These are phyloP conservation scores for Mollisia scopiformis DNA, from an alignment of 2,329 filamentous ascomycete species.

Conservation along the genomic window DNA sequence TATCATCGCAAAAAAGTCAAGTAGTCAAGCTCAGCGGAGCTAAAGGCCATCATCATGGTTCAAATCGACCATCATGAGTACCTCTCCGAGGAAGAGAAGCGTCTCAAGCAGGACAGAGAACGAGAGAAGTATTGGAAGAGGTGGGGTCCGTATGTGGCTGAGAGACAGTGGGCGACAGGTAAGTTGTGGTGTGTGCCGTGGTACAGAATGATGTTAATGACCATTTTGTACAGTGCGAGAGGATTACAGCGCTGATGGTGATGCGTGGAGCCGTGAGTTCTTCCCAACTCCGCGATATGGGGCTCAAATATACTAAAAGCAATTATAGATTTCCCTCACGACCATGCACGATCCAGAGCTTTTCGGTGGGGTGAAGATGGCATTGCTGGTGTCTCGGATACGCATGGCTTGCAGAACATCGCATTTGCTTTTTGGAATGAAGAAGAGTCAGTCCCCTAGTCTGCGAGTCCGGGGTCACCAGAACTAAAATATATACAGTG, in stretches of 20 bases:
- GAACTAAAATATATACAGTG: constrained; percentile 55
- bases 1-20: no score
- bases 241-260: constrained; percentile 87
- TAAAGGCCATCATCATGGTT: constrained; percentile 65
- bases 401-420: constrained; percentile 88
- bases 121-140: constrained; percentile 95
- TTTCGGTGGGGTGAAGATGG: constrained; percentile 98
- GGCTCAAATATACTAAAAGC: neutral
- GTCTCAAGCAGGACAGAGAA: constrained; percentile 83
- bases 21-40: no score
- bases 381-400: constrained; percentile 93
- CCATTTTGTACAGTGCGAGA: constrained; percentile 67
- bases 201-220: neutral
- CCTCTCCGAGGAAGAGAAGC: constrained; percentile 86
- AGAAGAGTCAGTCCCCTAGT: constrained; percentile 69
- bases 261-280: constrained; percentile 91
- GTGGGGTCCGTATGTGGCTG: constrained; percentile 93
- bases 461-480: neutral
- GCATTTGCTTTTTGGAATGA: constrained; percentile 98
- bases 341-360: constrained; percentile 83
- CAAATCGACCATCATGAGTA: constrained; percentile 87
- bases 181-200: constrained; percentile 27
- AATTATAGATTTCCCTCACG: constrained; percentile 82
- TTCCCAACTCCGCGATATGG: neutral
- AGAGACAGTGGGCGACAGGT: constrained; percentile 96